These are phyloP conservation scores for Fusarium napiforme DNA, from an alignment of 2,329 filamentous ascomycete genomes.

Conservation along the genomic window DNA sequence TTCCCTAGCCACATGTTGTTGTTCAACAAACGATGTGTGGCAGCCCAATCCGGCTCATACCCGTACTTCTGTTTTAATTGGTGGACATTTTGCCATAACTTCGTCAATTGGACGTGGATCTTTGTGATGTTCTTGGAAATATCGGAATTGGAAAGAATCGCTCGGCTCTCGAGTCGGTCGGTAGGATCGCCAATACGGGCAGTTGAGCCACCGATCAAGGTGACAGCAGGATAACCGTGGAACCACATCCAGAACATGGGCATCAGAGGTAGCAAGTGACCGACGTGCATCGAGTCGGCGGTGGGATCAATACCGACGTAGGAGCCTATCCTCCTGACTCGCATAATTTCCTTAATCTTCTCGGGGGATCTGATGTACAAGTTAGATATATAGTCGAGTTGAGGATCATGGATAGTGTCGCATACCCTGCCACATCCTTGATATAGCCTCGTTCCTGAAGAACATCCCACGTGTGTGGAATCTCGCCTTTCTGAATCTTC, in stretches of 20 bases:
- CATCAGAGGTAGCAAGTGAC: slow-evolving; percentile 85
- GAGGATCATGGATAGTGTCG: not conserved
- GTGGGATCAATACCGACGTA: slow-evolving; percentile 89
- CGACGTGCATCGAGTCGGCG: slow-evolving; percentile 80
- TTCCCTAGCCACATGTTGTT: slow-evolving; percentile 87
- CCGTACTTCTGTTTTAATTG: slow-evolving; percentile 72
- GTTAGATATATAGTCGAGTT: slow-evolving; percentile 5
- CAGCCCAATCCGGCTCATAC: slow-evolving; percentile 70
- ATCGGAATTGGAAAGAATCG: slow-evolving; percentile 61
- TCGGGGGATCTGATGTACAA: slow-evolving; percentile 53
- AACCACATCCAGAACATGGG: slow-evolving; percentile 86
- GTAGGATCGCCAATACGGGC: slow-evolving; percentile 83
- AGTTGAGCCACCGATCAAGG: slow-evolving; percentile 78
- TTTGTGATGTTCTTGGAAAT: slow-evolving; percentile 73
- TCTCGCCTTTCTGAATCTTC: slow-evolving; percentile 61
- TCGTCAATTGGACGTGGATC: slow-evolving; percentile 76
- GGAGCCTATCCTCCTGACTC: slow-evolving; percentile 72
- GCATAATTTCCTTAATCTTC: slow-evolving; percentile 72
- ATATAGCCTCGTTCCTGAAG: slow-evolving; percentile 79
- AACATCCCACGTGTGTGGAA: slow-evolving; percentile 67
- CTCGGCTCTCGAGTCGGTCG: slow-evolving; percentile 71
- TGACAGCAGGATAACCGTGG: slow-evolving; percentile 75
- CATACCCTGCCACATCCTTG: slow-evolving; percentile 79
- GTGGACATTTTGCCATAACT: slow-evolving; percentile 80
- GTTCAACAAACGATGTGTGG: slow-evolving; percentile 76